These are phyloP conservation scores for Candida sp. DNA, from an alignment of 1,139 yeast species.

Conservation along the genomic window DNA sequence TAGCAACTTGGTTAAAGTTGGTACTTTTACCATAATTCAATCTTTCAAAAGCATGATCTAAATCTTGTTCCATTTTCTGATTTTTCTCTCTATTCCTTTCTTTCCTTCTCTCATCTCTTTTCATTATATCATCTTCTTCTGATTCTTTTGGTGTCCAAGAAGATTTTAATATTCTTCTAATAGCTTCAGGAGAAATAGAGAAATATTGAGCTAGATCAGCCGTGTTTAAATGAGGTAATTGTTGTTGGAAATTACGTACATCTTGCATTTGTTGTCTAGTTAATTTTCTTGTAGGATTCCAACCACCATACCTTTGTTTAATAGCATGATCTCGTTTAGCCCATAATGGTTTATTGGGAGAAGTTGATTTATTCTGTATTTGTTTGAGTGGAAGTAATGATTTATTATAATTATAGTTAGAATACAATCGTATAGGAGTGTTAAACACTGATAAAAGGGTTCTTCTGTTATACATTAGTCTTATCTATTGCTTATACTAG, in stretches of 20 bases:
- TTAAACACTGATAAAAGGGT: no score
- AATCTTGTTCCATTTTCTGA: slow-evolving; percentile 5
- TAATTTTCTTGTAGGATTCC: slow-evolving; percentile 71
- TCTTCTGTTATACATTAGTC: no score
- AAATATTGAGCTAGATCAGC: slow-evolving; percentile 63
- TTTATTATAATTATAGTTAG: not conserved
- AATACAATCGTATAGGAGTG: not conserved
- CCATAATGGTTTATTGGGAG: slow-evolving; percentile 44
- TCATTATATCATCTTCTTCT: slow-evolving; percentile 43
- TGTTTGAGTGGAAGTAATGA: no score
- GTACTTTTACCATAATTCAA: slow-evolving; percentile 5
- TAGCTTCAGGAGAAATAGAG: slow-evolving; percentile 77
- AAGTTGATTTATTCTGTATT: no score
- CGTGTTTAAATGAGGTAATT: slow-evolving; percentile 58
- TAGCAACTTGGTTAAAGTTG: not conserved
- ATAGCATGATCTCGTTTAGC: slow-evolving; percentile 61
- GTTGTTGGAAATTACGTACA: slow-evolving; percentile 52
- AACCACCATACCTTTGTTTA: slow-evolving; percentile 54
- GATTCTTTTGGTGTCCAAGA: slow-evolving; percentile 66
- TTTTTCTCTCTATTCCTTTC: slow-evolving; percentile 9
- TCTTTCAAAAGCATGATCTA: slow-evolving; percentile 7
- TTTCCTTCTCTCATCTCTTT: slow-evolving; percentile 44
- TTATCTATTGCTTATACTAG: no score
- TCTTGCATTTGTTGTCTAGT: slow-evolving; percentile 71
- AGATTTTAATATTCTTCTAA: slow-evolving; percentile 74